Evolutionary conservation across 306 rosid genomes (phyloP).

Genomic region (Fagus sylvatica): DNA sequence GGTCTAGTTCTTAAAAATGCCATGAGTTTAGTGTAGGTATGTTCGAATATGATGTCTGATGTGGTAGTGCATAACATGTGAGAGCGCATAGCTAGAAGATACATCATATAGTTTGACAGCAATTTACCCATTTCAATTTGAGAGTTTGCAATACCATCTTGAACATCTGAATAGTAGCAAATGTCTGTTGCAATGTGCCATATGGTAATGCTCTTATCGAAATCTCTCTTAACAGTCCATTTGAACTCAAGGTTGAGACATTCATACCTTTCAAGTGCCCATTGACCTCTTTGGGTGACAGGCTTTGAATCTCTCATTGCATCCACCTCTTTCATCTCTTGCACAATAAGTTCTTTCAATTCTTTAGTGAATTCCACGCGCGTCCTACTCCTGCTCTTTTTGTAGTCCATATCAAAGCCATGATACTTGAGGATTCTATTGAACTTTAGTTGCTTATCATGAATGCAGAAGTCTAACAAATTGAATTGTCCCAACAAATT

Average conservation of each 20-base stretch:
- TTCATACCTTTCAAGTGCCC: conserved; percentile 49
- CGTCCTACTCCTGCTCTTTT: conserved; percentile 29
- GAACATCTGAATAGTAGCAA: conserved; percentile 36
- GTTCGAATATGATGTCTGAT: conserved; percentile 40
- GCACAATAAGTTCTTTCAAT: conserved; percentile 42
- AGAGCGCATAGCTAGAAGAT: conserved; percentile 56
- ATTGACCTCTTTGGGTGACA: conserved; percentile 48
- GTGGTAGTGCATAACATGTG: conserved; percentile 56
- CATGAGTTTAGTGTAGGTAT: conserved; percentile 39
- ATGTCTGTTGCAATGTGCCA: conserved; percentile 80
- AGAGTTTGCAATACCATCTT: background rate
- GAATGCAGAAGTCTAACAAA: conserved; percentile 50
- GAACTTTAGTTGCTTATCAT: conserved; percentile 39
- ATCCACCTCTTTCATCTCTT: conserved; percentile 52
- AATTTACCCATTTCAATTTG: conserved; percentile 32
- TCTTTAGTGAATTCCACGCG: conserved; percentile 27
- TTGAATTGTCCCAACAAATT: conserved; percentile 58
- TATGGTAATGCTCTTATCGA: conserved; percentile 60
- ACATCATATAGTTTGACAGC: conserved; percentile 68
- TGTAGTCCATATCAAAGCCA: conserved; percentile 34
- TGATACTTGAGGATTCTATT: conserved; percentile 31
- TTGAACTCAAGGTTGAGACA: conserved; percentile 32
- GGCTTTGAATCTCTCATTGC: conserved; percentile 38
- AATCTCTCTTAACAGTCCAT: conserved; percentile 47
- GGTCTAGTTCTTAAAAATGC: conserved; percentile 21